A percentile compares a stretch with the other conserved stretches of the same genome.
phyloP scores from a whole-genome alignment of 148 eudicot genomes.

The Vaccinium corymbosum region DNA sequence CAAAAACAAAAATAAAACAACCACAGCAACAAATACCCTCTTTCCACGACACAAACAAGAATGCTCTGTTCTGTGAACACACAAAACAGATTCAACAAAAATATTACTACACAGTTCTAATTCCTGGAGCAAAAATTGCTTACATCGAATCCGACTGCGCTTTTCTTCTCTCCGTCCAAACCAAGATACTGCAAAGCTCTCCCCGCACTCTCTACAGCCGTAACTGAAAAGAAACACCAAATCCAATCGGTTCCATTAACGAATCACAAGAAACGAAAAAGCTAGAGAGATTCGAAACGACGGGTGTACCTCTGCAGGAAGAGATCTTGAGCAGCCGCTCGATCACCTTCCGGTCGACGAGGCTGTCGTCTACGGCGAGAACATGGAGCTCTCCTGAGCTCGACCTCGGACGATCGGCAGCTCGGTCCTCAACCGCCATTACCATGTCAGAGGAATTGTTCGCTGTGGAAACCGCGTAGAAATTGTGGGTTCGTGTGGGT shows the following conservation, averaged over 20 bases:
- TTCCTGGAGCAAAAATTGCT: not conserved
- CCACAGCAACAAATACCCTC: not conserved
- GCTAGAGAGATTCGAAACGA: not conserved
- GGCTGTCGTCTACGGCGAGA: slow-evolving; percentile 66
- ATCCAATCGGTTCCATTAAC: slow-evolving; percentile 5
- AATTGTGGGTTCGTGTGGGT: too few species aligned
- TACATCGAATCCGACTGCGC: slow-evolving; percentile 39
- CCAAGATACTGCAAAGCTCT: slow-evolving; percentile 62
- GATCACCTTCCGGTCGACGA: slow-evolving; percentile 56
- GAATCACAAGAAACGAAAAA: not conserved
- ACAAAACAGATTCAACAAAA: not conserved
- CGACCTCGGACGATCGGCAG: not conserved
- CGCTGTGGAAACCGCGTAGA: not conserved
- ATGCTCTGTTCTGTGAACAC: not conserved
- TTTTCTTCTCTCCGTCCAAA: slow-evolving; percentile 45
- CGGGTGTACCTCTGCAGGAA: slow-evolving; percentile 43
- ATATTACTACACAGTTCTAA: not conserved
- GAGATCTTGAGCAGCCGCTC: slow-evolving; percentile 53
- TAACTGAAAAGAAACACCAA: slow-evolving; percentile 29
- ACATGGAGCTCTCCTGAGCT: slow-evolving; percentile 43
- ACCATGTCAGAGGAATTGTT: not conserved
- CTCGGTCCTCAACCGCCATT: not conserved
- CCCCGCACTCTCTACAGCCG: slow-evolving; percentile 51
- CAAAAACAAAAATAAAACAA: not conserved
- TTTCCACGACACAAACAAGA: not conserved